Percentiles rank a stretch among this genome's conserved stretches.
These are phyloP conservation scores for Pleomassaria siparia DNA, from an alignment of 2,329 filamentous ascomycete genomes.

Conservation along the genomic window DNA sequence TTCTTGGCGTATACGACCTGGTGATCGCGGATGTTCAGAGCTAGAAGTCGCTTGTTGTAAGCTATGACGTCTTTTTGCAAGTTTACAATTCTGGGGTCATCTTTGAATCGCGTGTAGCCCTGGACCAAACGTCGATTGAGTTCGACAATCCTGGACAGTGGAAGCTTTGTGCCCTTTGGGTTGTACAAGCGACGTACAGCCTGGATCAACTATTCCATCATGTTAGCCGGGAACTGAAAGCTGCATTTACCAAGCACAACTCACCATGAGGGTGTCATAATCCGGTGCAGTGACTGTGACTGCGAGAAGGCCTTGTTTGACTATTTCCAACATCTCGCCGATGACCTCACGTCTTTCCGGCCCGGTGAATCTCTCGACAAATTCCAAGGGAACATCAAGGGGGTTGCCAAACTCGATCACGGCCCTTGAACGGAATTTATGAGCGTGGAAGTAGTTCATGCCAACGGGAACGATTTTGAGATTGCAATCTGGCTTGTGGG, in stretches of 20 bases:
- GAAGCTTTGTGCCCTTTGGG: slow-evolving; percentile 88
- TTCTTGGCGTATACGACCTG: slow-evolving; percentile 91
- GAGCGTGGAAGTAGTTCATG: slow-evolving; percentile 99
- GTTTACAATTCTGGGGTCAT: slow-evolving; percentile 78
- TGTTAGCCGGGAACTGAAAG: background rate
- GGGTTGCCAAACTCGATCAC: slow-evolving; percentile 94
- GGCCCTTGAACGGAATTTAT: slow-evolving; percentile 95
- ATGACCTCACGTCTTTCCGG: slow-evolving; percentile 75
- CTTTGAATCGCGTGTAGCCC: slow-evolving; percentile 90
- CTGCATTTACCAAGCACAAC: background rate
- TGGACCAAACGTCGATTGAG: slow-evolving; percentile 88
- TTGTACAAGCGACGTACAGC: slow-evolving; percentile 92
- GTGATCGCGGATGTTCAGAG: slow-evolving; percentile 87
- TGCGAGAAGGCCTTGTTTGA: slow-evolving; percentile 80
- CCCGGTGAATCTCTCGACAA: slow-evolving; percentile 85
- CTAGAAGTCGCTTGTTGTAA: slow-evolving; percentile 85
- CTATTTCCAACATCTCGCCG: slow-evolving; percentile 78
- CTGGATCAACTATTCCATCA: slow-evolving; percentile 69
- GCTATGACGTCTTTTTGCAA: slow-evolving; percentile 74
- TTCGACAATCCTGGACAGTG: slow-evolving; percentile 88
- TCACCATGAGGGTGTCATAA: slow-evolving; percentile 89
- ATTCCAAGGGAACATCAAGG: slow-evolving; percentile 77
- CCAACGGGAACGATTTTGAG: slow-evolving; percentile 94
- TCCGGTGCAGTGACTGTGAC: slow-evolving; percentile 92
- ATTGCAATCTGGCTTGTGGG: slow-evolving; percentile 80